Base-by-base conservation (phyloP, 768 basidiomycete species). In the Leccinum olivaceopallidum region DNA sequence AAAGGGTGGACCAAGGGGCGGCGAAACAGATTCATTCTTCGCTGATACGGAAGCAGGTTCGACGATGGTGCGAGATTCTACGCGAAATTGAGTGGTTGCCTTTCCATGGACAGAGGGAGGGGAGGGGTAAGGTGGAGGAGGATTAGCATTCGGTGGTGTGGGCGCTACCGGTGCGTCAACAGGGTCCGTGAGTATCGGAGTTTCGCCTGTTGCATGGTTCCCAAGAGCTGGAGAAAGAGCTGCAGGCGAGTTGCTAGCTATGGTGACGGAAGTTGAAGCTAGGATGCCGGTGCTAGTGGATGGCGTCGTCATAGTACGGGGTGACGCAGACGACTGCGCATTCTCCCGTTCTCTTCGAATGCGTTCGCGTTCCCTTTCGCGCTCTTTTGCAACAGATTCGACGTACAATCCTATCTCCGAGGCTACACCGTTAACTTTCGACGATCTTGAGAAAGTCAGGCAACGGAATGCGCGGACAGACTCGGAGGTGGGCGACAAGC, bases 351-450 rank as follows among this genome's bases (percentile, higher is more conserved):
- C 89, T 52, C 81, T 77, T 65, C 85, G 85, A 52, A 91, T 79
- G 28, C 89, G 79, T 64, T 92, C 90, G 6, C 90, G 79, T 71
- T 94, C 92, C 59, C 80, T 79, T 61, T 94, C 92, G 18, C 92
- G 79, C 66, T 94, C 92, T 63, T 83, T 84, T 4, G 85, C 86
- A 6, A 92, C 82, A 9, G 83, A 81, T 58, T 94, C 92, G 6
- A 94, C 88, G 65, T 90, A 93, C 2, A 78, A 77, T 32, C 85
- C 83, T 18, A 90, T 81, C 69, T 89, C 85, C 3, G 76, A 69
- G 2, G 88, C 88, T 6, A 87, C 80, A 6, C 73, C 76, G 20
- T 79, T 77, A 12, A 88, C 73, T 56, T 81, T 81, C 54, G 78
- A 80, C 6, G 78, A 75, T 53, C 80, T 80, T 1, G 81, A 79